These are phyloP conservation scores for Albatrellus sp. DNA, from an alignment of 1,284 basidiomycete genomes.

Conservation along the genomic window DNA sequence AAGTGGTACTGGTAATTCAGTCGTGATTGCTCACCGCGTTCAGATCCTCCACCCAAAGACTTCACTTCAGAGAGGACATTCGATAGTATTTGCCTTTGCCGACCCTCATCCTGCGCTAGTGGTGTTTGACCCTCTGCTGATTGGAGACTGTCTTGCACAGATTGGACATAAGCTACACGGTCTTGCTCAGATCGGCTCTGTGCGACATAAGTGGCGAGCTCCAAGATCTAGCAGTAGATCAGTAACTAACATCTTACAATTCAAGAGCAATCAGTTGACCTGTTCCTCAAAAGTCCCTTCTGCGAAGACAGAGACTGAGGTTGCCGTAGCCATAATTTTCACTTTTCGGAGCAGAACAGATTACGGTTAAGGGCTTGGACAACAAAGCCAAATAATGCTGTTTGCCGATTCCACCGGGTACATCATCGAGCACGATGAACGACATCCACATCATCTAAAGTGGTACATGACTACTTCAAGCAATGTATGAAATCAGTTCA, in stretches of 20 bases:
- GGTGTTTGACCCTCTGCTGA: slow-evolving; percentile 40
- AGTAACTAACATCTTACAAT: slow-evolving; percentile 5
- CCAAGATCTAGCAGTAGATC: slow-evolving; percentile 46
- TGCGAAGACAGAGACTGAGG: slow-evolving; percentile 77
- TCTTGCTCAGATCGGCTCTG: slow-evolving; percentile 60
- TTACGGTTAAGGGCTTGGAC: neutral
- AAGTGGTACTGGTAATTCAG: neutral
- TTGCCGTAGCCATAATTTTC: slow-evolving; percentile 31
- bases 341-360: neutral
- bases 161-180: slow-evolving; percentile 46
- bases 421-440: too few species aligned
- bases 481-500: too few species aligned
- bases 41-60: slow-evolving; percentile 59
- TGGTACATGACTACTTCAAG: too few species aligned
- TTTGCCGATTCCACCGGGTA: neutral
- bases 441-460: too few species aligned
- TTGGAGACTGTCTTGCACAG: slow-evolving; percentile 52
- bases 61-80: slow-evolving; percentile 53
- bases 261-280: slow-evolving; percentile 26
- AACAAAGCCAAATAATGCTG: slow-evolving; percentile 4
- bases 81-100: slow-evolving; percentile 38
- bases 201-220: slow-evolving; percentile 69
- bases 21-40: slow-evolving; percentile 42
- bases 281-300: slow-evolving; percentile 85
- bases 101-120: slow-evolving; percentile 29